A percentile compares a stretch with the other conserved stretches of the same genome.
Evolutionary conservation across 179 eudicot genomes (phyloP).

Genomic region (Silene noctiflora): DNA sequence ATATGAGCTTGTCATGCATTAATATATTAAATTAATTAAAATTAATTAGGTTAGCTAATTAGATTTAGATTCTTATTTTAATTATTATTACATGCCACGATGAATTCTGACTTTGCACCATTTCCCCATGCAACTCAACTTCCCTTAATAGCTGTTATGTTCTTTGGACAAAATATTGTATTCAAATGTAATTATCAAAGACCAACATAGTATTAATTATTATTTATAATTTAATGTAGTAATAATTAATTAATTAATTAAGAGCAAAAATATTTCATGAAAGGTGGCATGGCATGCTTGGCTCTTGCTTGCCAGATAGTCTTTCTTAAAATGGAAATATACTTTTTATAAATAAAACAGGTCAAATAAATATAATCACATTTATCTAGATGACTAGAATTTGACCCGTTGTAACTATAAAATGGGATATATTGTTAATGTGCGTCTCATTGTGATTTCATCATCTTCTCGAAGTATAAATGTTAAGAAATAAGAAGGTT

Average conservation of each 20-base stretch:
- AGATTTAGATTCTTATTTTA: slow-evolving; percentile 26
- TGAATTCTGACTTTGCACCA: slow-evolving; percentile 25
- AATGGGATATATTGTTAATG: no score
- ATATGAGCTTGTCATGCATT: slow-evolving; percentile 3
- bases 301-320: background rate
- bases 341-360: no score
- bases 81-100: slow-evolving; percentile 22
- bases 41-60: slow-evolving; percentile 7
- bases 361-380: no score
- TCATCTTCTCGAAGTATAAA: no score
- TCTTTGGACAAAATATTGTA: slow-evolving; percentile 23
- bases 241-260: slow-evolving; percentile 6
- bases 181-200: slow-evolving; percentile 9
- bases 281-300: slow-evolving; percentile 18
- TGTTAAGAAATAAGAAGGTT: no score
- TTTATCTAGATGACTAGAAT: no score
- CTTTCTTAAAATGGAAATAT: no score
- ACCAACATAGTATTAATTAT: no score
- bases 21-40: slow-evolving; percentile 7
- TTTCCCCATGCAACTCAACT: slow-evolving; percentile 23
- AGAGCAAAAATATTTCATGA: slow-evolving; percentile 11
- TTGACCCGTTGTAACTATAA: no score
- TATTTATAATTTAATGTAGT: no score
- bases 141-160: slow-evolving; percentile 33
- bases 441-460: no score